These are phyloP conservation scores for Selenicereus undatus DNA, from an alignment of 148 eudicot species.

Conservation along the genomic window DNA sequence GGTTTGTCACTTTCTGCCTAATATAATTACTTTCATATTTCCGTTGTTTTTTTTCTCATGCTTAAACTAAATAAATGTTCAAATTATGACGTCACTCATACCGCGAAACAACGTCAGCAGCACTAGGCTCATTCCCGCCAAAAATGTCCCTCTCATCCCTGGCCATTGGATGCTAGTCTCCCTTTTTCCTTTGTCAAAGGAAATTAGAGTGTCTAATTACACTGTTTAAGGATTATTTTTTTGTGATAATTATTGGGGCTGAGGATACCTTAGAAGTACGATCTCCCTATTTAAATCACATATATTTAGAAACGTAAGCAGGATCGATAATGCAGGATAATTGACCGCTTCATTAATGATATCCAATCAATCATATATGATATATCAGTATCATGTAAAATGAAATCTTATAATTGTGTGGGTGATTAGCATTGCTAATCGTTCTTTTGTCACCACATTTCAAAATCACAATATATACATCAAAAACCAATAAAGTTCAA, in stretches of 20 bases:
- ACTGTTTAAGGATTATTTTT: background rate
- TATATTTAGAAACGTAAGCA: background rate
- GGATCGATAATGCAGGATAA: too few relatives aligned
- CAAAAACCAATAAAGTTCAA: too few relatives aligned
- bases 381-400: background rate
- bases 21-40: background rate
- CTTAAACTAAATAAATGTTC: background rate
- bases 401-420: too few relatives aligned
- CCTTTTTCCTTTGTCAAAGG: background rate
- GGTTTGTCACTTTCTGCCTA: conserved; percentile 4
- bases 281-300: background rate
- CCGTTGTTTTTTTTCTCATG: background rate
- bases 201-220: background rate
- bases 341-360: background rate
- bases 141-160: background rate
- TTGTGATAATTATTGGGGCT: background rate
- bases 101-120: conserved; percentile 11
- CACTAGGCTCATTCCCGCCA: conserved; percentile 2
- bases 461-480: too few relatives aligned
- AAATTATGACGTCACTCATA: conserved; percentile 15
- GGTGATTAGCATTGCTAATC: too few relatives aligned
- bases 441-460: too few relatives aligned
- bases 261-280: background rate
- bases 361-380: background rate
- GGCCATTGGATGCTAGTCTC: background rate